Percentiles rank a stretch among this genome's conserved stretches.
Evolutionary conservation across 768 basidiomycete species (phyloP).

Genomic region (Termitomyces titanicus): DNA sequence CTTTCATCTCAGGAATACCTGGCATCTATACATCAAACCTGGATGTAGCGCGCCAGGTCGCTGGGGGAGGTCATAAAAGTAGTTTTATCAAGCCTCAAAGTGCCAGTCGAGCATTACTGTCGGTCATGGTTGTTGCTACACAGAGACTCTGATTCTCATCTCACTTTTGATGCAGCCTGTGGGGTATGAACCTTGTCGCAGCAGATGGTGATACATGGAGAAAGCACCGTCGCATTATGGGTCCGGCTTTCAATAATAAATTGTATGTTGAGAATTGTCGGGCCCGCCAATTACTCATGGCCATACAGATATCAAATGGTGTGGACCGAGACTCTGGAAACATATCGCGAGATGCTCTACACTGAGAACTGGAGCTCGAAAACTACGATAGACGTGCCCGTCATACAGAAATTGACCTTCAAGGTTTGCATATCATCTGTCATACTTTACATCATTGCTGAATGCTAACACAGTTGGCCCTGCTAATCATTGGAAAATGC

Average conservation of each 20-base stretch:
- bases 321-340: slow-evolving; percentile 29
- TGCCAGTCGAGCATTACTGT: slow-evolving; percentile 30
- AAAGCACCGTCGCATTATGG: slow-evolving; percentile 41
- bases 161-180: slow-evolving; percentile 30
- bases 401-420: slow-evolving; percentile 26
- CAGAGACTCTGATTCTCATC: background rate
- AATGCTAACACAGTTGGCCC: slow-evolving; percentile 29
- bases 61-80: slow-evolving; percentile 33
- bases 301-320: slow-evolving; percentile 29
- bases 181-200: slow-evolving; percentile 44
- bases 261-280: slow-evolving; percentile 24
- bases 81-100: slow-evolving; percentile 37
- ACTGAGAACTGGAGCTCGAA: slow-evolving; percentile 25
- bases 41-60: slow-evolving; percentile 43
- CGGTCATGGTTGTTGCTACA: slow-evolving; percentile 7
- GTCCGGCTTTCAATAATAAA: slow-evolving; percentile 39
- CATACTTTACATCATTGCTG: background rate
- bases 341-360: slow-evolving; percentile 30
- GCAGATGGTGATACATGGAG: slow-evolving; percentile 42
- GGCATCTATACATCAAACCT: slow-evolving; percentile 41
- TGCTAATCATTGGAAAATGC: slow-evolving; percentile 41
- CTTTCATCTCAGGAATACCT: slow-evolving; percentile 33
- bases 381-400: slow-evolving; percentile 17
- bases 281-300: background rate
- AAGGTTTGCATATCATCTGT: slow-evolving; percentile 20